Conservation (phyloP, 768 basidiomycete species). For the Hygrophorus russula region DNA sequence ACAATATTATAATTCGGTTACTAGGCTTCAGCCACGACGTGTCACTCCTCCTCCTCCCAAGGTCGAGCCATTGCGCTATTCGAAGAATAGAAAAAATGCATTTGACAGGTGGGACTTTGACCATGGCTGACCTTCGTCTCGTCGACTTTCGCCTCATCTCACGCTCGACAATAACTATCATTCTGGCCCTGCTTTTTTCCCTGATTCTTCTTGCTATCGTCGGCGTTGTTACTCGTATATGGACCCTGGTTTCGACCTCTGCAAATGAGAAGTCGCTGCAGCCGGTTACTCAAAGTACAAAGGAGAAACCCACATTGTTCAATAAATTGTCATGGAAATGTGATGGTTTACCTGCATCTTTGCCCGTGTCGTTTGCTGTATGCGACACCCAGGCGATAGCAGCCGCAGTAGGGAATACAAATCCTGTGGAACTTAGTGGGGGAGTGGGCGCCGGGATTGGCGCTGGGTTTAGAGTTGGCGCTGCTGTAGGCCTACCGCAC, state of each 20-base stretch:
- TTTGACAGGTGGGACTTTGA: constrained; percentile 1
- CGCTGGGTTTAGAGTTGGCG: not conserved
- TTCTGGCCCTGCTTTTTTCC: constrained; percentile 17
- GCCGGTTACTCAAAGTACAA: constrained; percentile 7
- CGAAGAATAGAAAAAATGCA: not conserved
- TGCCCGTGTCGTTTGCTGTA: constrained; percentile 16
- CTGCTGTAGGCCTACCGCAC: constrained; percentile 1
- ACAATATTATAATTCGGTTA: too few species aligned
- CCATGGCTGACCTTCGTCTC: constrained; percentile 3
- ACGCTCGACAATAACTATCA: constrained; percentile 7
- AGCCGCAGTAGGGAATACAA: not conserved
- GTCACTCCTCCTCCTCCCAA: too few species aligned
- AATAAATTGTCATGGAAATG: constrained; percentile 10
- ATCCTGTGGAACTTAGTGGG: not conserved
- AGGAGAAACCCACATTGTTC: constrained; percentile 9
- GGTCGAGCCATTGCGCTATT: too few species aligned
- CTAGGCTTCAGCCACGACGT: too few species aligned
- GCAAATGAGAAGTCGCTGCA: constrained; percentile 5
- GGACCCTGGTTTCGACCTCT: constrained; percentile 8
- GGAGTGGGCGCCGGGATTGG: not conserved
- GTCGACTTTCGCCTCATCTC: not conserved
- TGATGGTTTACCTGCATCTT: constrained; percentile 16
- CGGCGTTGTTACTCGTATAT: constrained; percentile 5
- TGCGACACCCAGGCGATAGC: constrained; percentile 4
- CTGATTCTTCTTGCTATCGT: constrained; percentile 16